These are phyloP conservation scores for Glycine latifolia DNA, from an alignment of 306 rosid species.

Conservation along the genomic window DNA sequence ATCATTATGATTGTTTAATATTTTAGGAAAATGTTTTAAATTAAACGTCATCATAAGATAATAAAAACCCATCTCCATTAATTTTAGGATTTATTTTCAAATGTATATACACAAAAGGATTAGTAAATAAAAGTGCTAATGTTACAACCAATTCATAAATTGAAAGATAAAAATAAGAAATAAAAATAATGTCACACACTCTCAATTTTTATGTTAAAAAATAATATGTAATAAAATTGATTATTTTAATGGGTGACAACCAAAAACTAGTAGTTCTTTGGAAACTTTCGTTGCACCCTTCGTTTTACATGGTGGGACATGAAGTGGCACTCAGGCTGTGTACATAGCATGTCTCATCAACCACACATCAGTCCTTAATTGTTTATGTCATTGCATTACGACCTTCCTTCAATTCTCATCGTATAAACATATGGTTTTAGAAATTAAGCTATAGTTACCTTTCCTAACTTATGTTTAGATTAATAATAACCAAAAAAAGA, in stretches of 20 bases:
- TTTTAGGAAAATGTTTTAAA: background rate
- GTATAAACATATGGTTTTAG: background rate
- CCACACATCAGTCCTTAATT: background rate
- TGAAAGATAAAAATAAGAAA: background rate
- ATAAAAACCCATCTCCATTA: background rate
- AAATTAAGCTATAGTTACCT: background rate
- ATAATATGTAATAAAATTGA: background rate
- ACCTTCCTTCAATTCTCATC: background rate
- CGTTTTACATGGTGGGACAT: slow-evolving; percentile 42
- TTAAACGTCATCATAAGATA: background rate
- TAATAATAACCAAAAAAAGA: background rate
- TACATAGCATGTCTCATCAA: slow-evolving; percentile 39
- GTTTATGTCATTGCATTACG: background rate
- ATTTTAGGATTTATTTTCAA: background rate
- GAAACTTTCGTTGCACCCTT: slow-evolving; percentile 40
- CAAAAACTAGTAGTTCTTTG: slow-evolving; percentile 25
- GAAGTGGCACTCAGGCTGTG: slow-evolving; percentile 22
- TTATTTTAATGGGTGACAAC: slow-evolving; percentile 40
- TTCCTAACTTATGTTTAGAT: background rate
- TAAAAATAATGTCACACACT: background rate
- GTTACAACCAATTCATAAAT: too few species aligned
- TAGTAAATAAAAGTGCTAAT: too few species aligned
- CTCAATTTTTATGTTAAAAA: background rate
- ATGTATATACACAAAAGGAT: background rate
- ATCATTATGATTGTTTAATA: slow-evolving; percentile 11